Conservation (phyloP, 1,284 basidiomycete genomes). For the Anthracocystis setariae region DNA sequence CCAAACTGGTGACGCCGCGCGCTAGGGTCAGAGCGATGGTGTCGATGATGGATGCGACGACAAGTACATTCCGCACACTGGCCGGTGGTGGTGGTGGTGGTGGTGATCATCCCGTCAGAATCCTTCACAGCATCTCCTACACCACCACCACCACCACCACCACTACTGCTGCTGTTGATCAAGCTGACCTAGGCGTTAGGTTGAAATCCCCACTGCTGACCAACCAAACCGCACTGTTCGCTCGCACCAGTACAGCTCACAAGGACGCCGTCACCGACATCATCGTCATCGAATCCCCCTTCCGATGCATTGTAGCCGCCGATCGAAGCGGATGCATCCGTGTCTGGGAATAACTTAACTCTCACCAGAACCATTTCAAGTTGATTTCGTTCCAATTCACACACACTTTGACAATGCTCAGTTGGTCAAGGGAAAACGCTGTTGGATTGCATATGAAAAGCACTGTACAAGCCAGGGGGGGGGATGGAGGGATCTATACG, state of each 20-base stretch:
- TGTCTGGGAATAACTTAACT: constrained; percentile 60
- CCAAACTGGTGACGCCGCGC: constrained; percentile 6
- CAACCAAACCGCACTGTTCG: constrained; percentile 30
- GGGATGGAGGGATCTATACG: too few relatives aligned
- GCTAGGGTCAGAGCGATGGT: constrained; percentile 5
- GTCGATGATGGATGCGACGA: constrained; percentile 15
- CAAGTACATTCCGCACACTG: constrained; percentile 24
- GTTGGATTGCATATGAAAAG: too few relatives aligned
- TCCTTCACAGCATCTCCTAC: constrained; percentile 18
- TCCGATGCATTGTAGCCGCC: constrained; percentile 84
- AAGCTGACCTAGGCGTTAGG: not conserved
- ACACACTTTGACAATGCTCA: not conserved
- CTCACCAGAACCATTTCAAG: too few relatives aligned
- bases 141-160: not conserved
- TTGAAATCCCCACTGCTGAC: constrained; percentile 49
- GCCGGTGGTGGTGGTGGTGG: too few relatives aligned
- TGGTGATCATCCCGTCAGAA: constrained; percentile 3
- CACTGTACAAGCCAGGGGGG: too few relatives aligned
- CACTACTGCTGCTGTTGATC: not conserved
- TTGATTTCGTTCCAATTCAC: too few relatives aligned
- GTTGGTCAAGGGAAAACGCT: constrained; percentile 1
- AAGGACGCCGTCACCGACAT: constrained; percentile 84
- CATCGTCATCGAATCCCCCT: constrained; percentile 83
- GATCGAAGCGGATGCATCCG: constrained; percentile 70
- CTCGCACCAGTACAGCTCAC: constrained; percentile 70